Base-by-base conservation (phyloP, 371 early-diverging fungal genomes). In the Mucor piriformis region DNA sequence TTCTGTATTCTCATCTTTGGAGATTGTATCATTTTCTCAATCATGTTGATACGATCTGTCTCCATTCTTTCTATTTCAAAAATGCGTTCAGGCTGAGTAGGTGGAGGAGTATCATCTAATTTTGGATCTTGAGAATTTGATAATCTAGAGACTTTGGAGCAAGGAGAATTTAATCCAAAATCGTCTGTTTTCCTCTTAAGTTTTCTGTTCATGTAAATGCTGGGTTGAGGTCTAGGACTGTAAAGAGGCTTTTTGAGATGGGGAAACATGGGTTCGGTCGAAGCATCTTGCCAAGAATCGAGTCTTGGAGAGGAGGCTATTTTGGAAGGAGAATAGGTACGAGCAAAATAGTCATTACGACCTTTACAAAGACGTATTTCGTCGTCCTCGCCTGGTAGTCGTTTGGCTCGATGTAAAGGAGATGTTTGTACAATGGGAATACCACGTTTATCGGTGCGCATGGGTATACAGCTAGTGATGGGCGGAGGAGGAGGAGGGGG, bases 261-360 rank as follows among this genome's bases (percentile, higher is more conserved):
- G 24, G 25, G 5, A 13, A 37, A 24, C 18, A 59, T 24, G 13
- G 59, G 60, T 13, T 67, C 60, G 5, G 68, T 67, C 1, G 64
- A 54, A 15, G 52, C 64, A 32, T 64, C 61, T 18, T 60, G 65
- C 21, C 57, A 35, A 13, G 61, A 65, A 23, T 61, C 58, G 5
- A 29, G 16, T 6, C 50, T 32, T 2, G 62, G 50, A 4, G 62
- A 50, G 11, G 62, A 43, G n/a, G 38, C 33, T 13, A 25, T 0
- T 29, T 18, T 18, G 6, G 15, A 34, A 3, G 50, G 50, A 16
- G 57, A 49, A 33, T 49, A 43, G 6, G 3, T 42, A 3, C 18
- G 8, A 18, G 3, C 4, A 10, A 18, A 42, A 42, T 42, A 42
- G 15, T 42, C 18, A 18, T 18, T 18, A 0, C 10, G 16, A 3